Evolutionary conservation across 2,329 filamentous ascomycete genomes (phyloP).

Genomic region (Sordariomycetes sp.): DNA sequence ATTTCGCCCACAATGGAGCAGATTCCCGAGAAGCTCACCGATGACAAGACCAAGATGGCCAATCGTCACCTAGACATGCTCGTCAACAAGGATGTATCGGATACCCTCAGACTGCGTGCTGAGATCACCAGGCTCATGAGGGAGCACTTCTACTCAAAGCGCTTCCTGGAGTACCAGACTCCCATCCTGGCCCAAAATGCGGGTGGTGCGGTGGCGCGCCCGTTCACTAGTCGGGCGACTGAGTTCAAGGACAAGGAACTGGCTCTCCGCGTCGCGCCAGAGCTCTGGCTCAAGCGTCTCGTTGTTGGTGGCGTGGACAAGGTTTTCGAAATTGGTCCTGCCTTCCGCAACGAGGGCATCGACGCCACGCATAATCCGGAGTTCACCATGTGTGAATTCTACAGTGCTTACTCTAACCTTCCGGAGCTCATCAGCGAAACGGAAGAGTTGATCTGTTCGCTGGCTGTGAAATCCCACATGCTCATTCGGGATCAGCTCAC

Average conservation of each 20-base stretch:
- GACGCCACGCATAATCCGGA: slow-evolving; percentile 93
- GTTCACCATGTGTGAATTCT: slow-evolving; percentile 97
- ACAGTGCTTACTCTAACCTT: slow-evolving; percentile 74
- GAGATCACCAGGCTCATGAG: slow-evolving; percentile 67
- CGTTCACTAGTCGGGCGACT: slow-evolving; percentile 73
- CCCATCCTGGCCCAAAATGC: slow-evolving; percentile 77
- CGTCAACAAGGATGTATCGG: slow-evolving; percentile 57
- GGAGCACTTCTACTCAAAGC: slow-evolving; percentile 58
- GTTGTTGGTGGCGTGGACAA: slow-evolving; percentile 81
- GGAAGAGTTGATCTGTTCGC: slow-evolving; percentile 55
- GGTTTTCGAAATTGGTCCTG: slow-evolving; percentile 87
- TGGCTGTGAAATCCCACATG: slow-evolving; percentile 42
- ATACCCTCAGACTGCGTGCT: slow-evolving; percentile 66
- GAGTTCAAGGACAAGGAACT: slow-evolving; percentile 66
- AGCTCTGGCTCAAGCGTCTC: slow-evolving; percentile 89
- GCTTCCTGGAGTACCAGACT: slow-evolving; percentile 83
- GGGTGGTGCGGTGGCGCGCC: slow-evolving; percentile 79
- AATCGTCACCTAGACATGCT: slow-evolving; percentile 83
- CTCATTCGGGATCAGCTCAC: slow-evolving; percentile 35
- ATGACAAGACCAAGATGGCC: slow-evolving; percentile 63
- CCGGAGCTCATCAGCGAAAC: slow-evolving; percentile 68
- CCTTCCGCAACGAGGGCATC: slow-evolving; percentile 88
- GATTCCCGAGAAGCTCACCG: slow-evolving; percentile 61
- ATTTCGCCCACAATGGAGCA: slow-evolving; percentile 72
- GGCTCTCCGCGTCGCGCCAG: slow-evolving; percentile 80